A percentile compares a stretch with the other conserved stretches of the same genome.
phyloP scores from a whole-genome alignment of 257 asterid species.

The Solanum ahanhuiri region DNA sequence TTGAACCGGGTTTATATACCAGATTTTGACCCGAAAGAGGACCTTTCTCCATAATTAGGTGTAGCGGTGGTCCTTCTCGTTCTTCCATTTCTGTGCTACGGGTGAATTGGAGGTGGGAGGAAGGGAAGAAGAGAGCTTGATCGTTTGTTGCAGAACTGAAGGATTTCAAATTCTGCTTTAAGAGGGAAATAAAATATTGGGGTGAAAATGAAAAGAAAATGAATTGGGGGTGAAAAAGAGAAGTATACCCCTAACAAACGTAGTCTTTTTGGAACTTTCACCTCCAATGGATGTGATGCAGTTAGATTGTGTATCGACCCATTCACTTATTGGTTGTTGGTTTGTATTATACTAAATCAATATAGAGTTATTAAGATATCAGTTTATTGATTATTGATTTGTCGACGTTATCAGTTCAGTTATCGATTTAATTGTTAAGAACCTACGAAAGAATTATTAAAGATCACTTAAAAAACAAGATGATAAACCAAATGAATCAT shows the following conservation, averaged over 20 bases:
- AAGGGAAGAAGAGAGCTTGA: not conserved
- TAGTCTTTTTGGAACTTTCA: not conserved
- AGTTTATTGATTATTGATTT: not conserved
- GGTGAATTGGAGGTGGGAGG: not conserved
- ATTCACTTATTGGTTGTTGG: no score
- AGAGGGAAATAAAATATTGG: not conserved
- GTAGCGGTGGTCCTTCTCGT: slow-evolving; percentile 24
- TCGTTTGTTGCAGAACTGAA: not conserved
- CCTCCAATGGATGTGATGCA: not conserved
- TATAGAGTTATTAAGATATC: not conserved
- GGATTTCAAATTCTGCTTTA: not conserved
- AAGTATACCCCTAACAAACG: no score
- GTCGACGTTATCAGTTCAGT: fast-evolving
- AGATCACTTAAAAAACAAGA: no score
- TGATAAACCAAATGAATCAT: no score
- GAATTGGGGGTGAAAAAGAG: not conserved
- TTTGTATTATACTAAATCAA: no score
- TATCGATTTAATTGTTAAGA: fast-evolving
- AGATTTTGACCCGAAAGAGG: slow-evolving; percentile 40
- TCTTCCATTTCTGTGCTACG: slow-evolving; percentile 7
- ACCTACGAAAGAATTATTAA: no score
- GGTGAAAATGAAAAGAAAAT: not conserved
- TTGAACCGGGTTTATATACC: slow-evolving; percentile 27
- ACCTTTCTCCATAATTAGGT: slow-evolving; percentile 46
- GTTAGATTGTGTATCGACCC: no score